Base-by-base conservation (phyloP, 805 yeast genomes). In the Teunomyces stri region DNA sequence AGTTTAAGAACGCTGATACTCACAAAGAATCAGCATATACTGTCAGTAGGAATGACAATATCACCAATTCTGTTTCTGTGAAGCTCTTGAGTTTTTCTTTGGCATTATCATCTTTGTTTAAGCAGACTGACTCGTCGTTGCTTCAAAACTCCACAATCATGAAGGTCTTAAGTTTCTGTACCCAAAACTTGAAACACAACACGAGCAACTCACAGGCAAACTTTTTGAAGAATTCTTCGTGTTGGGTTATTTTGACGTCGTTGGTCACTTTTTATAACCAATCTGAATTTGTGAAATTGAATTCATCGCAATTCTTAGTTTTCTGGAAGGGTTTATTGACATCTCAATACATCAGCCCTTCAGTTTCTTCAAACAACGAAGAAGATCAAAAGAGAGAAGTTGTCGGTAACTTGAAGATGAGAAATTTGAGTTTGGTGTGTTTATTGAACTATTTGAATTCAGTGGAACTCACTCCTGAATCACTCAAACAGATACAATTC, bases 261-360 rank as follows among this genome's bases (percentile, higher is more conserved):
- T 57, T 72, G 42, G 70, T 71, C 5, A 69, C 75, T 0, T 66
- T 72, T 35, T 63, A 70, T 47, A 62, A 68, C 37, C 69, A 68
- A 28, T 68, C 74, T 0, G 78, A 72, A 49, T 70, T 69, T 51
- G 75, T 73, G 13, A 64, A 63, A 47, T 62, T 73, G 51, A 72
- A 72, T 51, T 69, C 76, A 0, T 72, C 78, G 1, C 77, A 72
- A 50, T 65, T 71, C 44, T 56, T 72, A 31, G 70, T 73, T 5
- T 72, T 72, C 40, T 73, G 77, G 77, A 73, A 73, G 49, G 64
- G 69, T 51, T 59, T 73, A 15, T 62, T 73, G 47, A 72, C 78
- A 2, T 70, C 76, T 1, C 77, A 72, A 43, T 70, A 60, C 40
- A 62, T 68, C 10, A 59, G 68, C 30, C 48, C 65, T 4, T 47